Conservation (phyloP, 441 rosid genomes). For the Brassica hybrid region DNA sequence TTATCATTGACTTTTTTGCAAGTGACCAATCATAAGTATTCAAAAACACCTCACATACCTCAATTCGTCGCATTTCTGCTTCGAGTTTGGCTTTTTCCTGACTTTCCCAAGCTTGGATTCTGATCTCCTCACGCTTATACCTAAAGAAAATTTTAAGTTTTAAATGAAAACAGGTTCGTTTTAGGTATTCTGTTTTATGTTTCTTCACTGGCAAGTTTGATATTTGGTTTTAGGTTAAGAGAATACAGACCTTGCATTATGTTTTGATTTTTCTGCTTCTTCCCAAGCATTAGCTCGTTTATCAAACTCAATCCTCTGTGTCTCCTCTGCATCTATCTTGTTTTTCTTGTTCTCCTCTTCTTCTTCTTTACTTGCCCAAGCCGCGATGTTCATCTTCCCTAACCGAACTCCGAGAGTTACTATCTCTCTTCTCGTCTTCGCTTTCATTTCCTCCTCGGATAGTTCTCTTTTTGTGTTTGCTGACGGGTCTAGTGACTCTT, state of each 20-base stretch:
- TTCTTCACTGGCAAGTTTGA: background rate
- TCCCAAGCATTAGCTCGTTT: slow-evolving; percentile 93
- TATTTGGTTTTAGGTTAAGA: too few species aligned
- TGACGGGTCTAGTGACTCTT: slow-evolving; percentile 39
- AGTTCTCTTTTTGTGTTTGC: slow-evolving; percentile 56
- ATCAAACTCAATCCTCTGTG: slow-evolving; percentile 60
- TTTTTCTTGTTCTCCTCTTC: slow-evolving; percentile 55
- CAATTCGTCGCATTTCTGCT: slow-evolving; percentile 81
- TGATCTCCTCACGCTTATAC: slow-evolving; percentile 85
- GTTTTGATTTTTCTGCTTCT: slow-evolving; percentile 84
- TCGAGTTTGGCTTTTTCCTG: slow-evolving; percentile 87
- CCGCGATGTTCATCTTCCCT: slow-evolving; percentile 97
- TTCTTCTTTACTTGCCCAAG: slow-evolving; percentile 96
- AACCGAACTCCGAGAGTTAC: slow-evolving; percentile 87
- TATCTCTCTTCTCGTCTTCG: slow-evolving; percentile 88
- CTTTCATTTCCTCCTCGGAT: slow-evolving; percentile 81
- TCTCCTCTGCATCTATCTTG: slow-evolving; percentile 46
- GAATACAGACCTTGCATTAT: slow-evolving; percentile 66
- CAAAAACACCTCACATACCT: slow-evolving; percentile 54
- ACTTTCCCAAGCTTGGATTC: slow-evolving; percentile 98
- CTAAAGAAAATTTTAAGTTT: slow-evolving; percentile 39
- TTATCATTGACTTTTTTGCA: background rate
- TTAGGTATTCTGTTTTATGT: background rate
- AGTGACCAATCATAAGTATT: background rate
- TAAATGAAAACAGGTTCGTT: background rate